A percentile compares a stretch with the other conserved stretches of the same genome.
Evolutionary conservation across 176 grass and related monocot species (phyloP).

Genomic region (Cenchrus americanus): DNA sequence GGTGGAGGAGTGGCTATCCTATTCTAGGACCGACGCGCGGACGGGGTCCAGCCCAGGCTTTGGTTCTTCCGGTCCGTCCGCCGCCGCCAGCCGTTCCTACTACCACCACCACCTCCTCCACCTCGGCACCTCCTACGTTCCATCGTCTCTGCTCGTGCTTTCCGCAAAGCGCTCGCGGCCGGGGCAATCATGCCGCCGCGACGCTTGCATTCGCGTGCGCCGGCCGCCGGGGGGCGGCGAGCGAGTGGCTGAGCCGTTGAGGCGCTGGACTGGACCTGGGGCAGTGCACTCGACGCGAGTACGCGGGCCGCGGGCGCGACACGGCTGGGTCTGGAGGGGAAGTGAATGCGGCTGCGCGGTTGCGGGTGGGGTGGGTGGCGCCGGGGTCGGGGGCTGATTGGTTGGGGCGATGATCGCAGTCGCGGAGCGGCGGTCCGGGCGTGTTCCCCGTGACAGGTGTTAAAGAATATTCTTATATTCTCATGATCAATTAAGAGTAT

Average conservation of each 20-base stretch:
- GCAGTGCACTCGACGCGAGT: too few relatives aligned
- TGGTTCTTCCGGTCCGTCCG: neutral
- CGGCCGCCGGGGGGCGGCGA: too few relatives aligned
- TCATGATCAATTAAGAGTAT: too few relatives aligned
- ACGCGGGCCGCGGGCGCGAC: neutral
- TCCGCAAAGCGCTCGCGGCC: conserved; percentile 5
- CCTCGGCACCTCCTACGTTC: neutral
- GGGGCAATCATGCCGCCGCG: neutral
- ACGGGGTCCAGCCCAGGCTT: neutral
- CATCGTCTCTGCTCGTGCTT: neutral
- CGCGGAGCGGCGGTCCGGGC: neutral
- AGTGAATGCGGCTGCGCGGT: conserved; percentile 31
- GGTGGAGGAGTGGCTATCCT: conserved; percentile 33
- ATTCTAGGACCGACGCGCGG: conserved; percentile 28
- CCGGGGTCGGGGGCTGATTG: neutral
- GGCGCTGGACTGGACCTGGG: neutral
- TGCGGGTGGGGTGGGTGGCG: conserved; percentile 11
- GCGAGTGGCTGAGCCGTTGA: conserved; percentile 1
- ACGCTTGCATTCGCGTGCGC: neutral
- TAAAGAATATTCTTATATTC: too few relatives aligned
- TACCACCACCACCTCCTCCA: too few relatives aligned
- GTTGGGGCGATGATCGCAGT: neutral
- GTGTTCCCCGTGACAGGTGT: neutral
- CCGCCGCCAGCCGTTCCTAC: neutral
- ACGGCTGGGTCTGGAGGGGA: neutral